These are phyloP conservation scores for Pseudozyma flocculosa DNA, from an alignment of 1,284 basidiomycete genomes.

Conservation along the genomic window DNA sequence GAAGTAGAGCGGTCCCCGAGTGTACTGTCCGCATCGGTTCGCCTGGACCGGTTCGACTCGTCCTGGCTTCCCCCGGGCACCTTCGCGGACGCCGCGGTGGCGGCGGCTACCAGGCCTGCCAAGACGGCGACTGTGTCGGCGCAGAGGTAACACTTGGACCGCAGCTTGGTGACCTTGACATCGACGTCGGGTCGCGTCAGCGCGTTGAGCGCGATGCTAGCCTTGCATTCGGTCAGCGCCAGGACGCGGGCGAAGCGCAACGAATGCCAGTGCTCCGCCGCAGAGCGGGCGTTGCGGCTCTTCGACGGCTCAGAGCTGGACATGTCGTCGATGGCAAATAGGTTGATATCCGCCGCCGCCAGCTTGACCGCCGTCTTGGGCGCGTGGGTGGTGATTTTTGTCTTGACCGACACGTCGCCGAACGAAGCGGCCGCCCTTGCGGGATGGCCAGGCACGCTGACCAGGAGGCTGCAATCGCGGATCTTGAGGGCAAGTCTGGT, in stretches of 20 bases:
- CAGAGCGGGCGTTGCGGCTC: not conserved
- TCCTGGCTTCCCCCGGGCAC: too few relatives aligned
- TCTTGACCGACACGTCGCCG: conserved; percentile 33
- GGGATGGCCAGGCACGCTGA: conserved; percentile 12
- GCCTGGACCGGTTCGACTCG: too few relatives aligned
- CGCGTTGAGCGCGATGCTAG: conserved; percentile 24
- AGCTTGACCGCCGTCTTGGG: conserved; percentile 36
- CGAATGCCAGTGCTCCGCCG: conserved; percentile 25
- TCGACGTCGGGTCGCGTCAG: conserved; percentile 47
- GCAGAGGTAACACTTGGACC: conserved; percentile 28
- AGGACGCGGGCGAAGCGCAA: conserved; percentile 27
- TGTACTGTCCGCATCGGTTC: too few relatives aligned
- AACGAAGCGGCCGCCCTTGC: conserved; percentile 29
- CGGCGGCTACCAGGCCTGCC: conserved; percentile 5
- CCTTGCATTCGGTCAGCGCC: conserved; percentile 58
- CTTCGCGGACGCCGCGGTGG: not conserved
- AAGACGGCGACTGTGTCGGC: conserved; percentile 40
- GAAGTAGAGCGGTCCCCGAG: too few relatives aligned
- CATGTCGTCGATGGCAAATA: conserved; percentile 21
- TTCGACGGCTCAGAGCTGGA: conserved; percentile 1
- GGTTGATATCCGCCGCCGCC: conserved; percentile 15
- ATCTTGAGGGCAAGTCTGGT: conserved; percentile 65
- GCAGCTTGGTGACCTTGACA: conserved; percentile 31
- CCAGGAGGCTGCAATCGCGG: conserved; percentile 19
- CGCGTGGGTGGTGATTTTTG: conserved; percentile 39